Percentiles rank a stretch among this genome's conserved stretches.
These are phyloP conservation scores for Entomortierella chlamydospora DNA, from an alignment of 192 early-diverging fungal genomes.

Conservation along the genomic window DNA sequence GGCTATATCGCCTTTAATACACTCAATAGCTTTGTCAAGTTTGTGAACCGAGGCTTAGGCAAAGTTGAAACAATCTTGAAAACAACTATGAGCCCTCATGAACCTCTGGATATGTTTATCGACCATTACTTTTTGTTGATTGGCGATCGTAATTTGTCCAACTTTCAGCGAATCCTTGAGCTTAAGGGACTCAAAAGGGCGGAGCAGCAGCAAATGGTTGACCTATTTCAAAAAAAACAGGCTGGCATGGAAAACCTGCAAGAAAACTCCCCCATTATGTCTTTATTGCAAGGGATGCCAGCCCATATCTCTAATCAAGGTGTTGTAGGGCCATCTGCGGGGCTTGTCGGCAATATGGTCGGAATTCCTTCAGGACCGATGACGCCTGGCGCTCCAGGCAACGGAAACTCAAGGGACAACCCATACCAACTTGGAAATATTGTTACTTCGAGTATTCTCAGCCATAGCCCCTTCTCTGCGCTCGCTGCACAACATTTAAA, in stretches of 20 bases:
- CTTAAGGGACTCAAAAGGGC: slow-evolving; percentile 80
- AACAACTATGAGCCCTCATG: slow-evolving; percentile 84
- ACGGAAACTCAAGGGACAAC: slow-evolving; percentile 4
- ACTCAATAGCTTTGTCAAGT: slow-evolving; percentile 80
- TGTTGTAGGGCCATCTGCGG: slow-evolving; percentile 38
- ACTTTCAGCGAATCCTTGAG: slow-evolving; percentile 85
- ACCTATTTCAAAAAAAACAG: slow-evolving; percentile 63
- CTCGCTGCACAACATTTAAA: slow-evolving; percentile 35
- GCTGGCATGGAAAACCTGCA: slow-evolving; percentile 49
- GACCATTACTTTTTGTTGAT: slow-evolving; percentile 92
- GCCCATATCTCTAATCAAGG: slow-evolving; percentile 45
- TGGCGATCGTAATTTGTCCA: slow-evolving; percentile 70
- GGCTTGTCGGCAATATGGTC: slow-evolving; percentile 39
- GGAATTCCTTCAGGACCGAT: slow-evolving; percentile 35
- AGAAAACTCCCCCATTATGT: slow-evolving; percentile 61
- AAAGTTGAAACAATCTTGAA: slow-evolving; percentile 92
- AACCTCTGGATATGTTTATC: slow-evolving; percentile 86
- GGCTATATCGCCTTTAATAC: too few relatives aligned
- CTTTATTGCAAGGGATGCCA: slow-evolving; percentile 45
- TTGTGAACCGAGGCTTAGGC: slow-evolving; percentile 84
- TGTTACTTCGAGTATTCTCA: slow-evolving; percentile 42
- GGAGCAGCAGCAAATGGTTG: slow-evolving; percentile 68
- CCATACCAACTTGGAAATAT: slow-evolving; percentile 48
- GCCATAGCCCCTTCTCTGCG: slow-evolving; percentile 50
- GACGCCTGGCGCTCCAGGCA: slow-evolving; percentile 15